Conservation (phyloP, 305 asterid species). For the Solanum hybrid region DNA sequence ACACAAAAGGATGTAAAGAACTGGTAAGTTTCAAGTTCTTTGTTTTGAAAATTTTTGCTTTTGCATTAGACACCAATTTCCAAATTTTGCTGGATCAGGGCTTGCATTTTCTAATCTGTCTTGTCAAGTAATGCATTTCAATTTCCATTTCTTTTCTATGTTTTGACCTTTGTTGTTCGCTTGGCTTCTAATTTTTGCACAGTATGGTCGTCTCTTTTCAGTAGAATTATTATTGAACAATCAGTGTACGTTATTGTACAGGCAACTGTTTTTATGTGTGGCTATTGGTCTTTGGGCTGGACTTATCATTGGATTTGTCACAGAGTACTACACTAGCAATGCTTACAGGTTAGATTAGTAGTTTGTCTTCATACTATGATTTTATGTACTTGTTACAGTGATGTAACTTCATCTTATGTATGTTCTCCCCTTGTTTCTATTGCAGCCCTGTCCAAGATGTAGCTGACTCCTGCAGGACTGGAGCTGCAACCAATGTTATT, state of each 20-base stretch:
- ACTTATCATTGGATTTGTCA: constrained; percentile 69
- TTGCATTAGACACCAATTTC: neutral
- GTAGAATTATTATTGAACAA: neutral
- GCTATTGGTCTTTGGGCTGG: constrained; percentile 88
- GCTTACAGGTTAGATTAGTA: constrained; percentile 50
- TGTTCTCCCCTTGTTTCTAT: neutral
- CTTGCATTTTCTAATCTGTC: neutral
- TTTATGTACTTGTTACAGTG: neutral
- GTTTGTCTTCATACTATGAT: neutral
- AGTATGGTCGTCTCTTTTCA: neutral
- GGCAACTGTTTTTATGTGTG: constrained; percentile 66
- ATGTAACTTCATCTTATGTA: neutral
- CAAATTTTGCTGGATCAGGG: neutral
- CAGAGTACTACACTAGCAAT: constrained; percentile 75
- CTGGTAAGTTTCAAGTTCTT: constrained; percentile 22
- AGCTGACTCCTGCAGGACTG: constrained; percentile 88
- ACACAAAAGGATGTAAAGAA: constrained; percentile 57
- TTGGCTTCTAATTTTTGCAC: neutral
- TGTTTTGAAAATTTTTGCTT: neutral
- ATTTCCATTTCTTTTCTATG: neutral
- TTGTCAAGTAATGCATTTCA: neutral
- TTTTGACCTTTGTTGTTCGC: neutral
- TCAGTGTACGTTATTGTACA: constrained; percentile 4
- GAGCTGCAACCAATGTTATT: constrained; percentile 79
- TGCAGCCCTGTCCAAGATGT: constrained; percentile 88